These are phyloP conservation scores for Nepenthes gracilis DNA, from an alignment of 148 eudicot genomes.

Conservation along the genomic window DNA sequence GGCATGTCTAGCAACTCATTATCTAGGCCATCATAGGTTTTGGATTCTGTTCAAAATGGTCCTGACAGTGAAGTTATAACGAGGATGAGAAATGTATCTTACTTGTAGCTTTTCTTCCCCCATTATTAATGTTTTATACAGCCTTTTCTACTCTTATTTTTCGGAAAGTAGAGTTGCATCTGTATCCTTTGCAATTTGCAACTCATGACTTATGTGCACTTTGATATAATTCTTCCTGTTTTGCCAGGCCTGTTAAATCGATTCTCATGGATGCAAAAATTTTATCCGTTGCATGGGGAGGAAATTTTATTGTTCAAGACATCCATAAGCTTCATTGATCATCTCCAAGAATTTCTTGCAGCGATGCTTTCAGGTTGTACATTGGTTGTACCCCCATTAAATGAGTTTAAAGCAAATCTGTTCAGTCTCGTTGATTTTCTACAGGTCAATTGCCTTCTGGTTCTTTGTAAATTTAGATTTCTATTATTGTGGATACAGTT, in stretches of 20 bases:
- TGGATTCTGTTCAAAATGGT: no score
- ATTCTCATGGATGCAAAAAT: slow-evolving; percentile 80
- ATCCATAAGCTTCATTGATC: slow-evolving; percentile 78
- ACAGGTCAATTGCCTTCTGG: slow-evolving; percentile 22
- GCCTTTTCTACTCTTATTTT: no score
- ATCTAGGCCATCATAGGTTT: no score
- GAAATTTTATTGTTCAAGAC: slow-evolving; percentile 76
- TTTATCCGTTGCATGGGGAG: slow-evolving; percentile 41
- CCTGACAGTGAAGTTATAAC: no score
- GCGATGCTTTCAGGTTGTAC: slow-evolving; percentile 63
- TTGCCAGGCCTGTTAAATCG: slow-evolving; percentile 65
- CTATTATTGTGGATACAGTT: neutral
- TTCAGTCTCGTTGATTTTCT: slow-evolving; percentile 43
- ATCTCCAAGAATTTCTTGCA: slow-evolving; percentile 81
- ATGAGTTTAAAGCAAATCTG: slow-evolving; percentile 46
- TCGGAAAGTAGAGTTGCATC: neutral
- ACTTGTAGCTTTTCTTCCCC: no score
- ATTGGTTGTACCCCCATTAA: slow-evolving; percentile 65
- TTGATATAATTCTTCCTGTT: neutral
- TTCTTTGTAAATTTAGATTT: neutral
- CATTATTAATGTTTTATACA: no score
- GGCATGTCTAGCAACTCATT: no score
- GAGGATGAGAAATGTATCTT: no score
- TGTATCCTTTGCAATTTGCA: neutral
- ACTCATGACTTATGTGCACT: neutral